Conservation (phyloP, 257 asterid species). For the Galeopsis tetrahit region DNA sequence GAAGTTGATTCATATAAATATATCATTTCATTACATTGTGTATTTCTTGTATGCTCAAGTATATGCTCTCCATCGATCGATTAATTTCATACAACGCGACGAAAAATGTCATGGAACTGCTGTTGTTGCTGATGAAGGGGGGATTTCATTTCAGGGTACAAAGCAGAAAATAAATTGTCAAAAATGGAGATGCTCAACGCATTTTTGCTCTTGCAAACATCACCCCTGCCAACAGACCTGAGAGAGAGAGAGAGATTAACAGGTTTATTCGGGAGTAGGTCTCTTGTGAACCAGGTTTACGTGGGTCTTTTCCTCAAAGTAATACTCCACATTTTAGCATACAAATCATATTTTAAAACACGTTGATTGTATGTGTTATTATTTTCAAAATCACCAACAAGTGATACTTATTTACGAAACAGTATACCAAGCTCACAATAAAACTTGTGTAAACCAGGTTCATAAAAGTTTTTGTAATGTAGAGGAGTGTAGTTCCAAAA, state of each 20-base stretch:
- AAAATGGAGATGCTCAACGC: conserved; percentile 48
- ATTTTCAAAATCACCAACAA: too few relatives aligned
- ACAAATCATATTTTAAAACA: too few relatives aligned
- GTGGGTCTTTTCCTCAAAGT: too few relatives aligned
- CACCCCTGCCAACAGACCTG: conserved; percentile 90
- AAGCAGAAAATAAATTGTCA: neutral
- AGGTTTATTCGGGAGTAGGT: neutral
- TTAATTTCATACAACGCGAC: conserved; percentile 2
- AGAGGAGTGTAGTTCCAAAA: neutral
- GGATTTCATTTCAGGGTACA: neutral
- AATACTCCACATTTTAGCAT: too few relatives aligned
- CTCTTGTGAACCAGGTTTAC: too few relatives aligned
- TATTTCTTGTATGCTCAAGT: neutral
- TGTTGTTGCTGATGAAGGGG: neutral
- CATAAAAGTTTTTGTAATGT: too few relatives aligned
- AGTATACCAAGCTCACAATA: too few relatives aligned
- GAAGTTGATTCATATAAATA: neutral
- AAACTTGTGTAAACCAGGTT: too few relatives aligned
- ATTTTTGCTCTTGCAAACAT: conserved; percentile 87
- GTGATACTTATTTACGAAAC: too few relatives aligned
- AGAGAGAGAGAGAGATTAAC: conserved; percentile 24
- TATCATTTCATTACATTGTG: neutral
- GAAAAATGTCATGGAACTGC: neutral
- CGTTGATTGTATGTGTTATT: too few relatives aligned
- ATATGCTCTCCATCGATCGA: neutral